A percentile compares a stretch with the other conserved stretches of the same genome.
Conservation (phyloP, 495 filamentous ascomycete genomes). For the Aspergillus saccharolyticus region DNA sequence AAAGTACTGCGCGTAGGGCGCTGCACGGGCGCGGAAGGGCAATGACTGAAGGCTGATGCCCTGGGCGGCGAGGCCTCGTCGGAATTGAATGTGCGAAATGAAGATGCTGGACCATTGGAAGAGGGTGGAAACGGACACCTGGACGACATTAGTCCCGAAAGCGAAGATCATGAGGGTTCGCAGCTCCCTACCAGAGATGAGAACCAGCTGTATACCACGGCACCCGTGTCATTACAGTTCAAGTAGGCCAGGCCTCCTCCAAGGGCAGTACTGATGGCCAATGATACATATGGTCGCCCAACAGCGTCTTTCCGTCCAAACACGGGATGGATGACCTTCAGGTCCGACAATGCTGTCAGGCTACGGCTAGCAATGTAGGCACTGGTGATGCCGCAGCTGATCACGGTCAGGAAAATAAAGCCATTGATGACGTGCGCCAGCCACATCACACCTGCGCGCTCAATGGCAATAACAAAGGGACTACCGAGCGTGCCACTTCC, state of each 20-base stretch:
- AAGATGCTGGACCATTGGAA: slow-evolving; percentile 51
- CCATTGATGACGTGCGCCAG: slow-evolving; percentile 27
- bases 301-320: slow-evolving; percentile 25
- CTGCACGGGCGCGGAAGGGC: slow-evolving; percentile 53
- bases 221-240: slow-evolving; percentile 21
- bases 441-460: slow-evolving; percentile 22
- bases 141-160: neutral
- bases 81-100: slow-evolving; percentile 61
- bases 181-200: slow-evolving; percentile 20
- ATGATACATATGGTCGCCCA: slow-evolving; percentile 21
- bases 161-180: neutral
- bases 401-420: slow-evolving; percentile 27
- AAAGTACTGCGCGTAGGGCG: slow-evolving; percentile 57
- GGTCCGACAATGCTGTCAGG: slow-evolving; percentile 23
- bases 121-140: slow-evolving; percentile 27
- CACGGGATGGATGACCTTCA: slow-evolving; percentile 22
- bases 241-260: slow-evolving; percentile 27
- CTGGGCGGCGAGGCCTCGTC: slow-evolving; percentile 49
- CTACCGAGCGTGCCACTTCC: slow-evolving; percentile 23
- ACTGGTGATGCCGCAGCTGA: slow-evolving; percentile 28
- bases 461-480: slow-evolving; percentile 28
- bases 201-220: slow-evolving; percentile 26
- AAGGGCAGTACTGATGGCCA: slow-evolving; percentile 19
- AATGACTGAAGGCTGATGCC: slow-evolving; percentile 46
- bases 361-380: slow-evolving; percentile 27